phyloP scores from a whole-genome alignment of 1,139 yeast genomes.

The Lodderomyces parapsilosis region DNA sequence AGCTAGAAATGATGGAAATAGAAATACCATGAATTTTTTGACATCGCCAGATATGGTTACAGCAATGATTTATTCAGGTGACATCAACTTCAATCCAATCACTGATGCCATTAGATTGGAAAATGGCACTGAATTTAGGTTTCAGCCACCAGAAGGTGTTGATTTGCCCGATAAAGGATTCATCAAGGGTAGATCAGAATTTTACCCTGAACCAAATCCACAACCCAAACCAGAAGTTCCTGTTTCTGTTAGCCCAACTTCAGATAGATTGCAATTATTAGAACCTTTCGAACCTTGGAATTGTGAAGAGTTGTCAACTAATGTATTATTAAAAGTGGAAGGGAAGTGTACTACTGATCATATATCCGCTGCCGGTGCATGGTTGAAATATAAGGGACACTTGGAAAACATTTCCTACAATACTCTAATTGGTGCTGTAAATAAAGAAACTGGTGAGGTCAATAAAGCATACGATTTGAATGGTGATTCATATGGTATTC shows the following conservation, averaged over 20 bases:
- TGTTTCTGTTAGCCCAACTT: slow-evolving; percentile 73
- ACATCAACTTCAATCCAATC: slow-evolving; percentile 83
- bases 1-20: slow-evolving; percentile 97
- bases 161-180: slow-evolving; percentile 85
- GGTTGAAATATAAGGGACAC: slow-evolving; percentile 98
- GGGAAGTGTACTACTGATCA: slow-evolving; percentile 99
- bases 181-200: slow-evolving; percentile 75
- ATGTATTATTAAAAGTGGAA: slow-evolving; percentile 82
- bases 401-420: slow-evolving; percentile 92
- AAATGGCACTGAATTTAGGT: slow-evolving; percentile 70
- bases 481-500: slow-evolving; percentile 76
- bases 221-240: slow-evolving; percentile 65
- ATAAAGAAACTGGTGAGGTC: slow-evolving; percentile 94
- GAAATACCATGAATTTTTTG: slow-evolving; percentile 93
- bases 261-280: slow-evolving; percentile 71
- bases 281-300: slow-evolving; percentile 89
- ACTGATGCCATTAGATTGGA: slow-evolving; percentile 68
- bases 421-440: slow-evolving; percentile 95
- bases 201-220: slow-evolving; percentile 84
- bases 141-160: slow-evolving; percentile 74
- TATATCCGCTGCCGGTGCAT: slow-evolving; percentile 98
- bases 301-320: slow-evolving; percentile 75
- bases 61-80: slow-evolving; percentile 93
- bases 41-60: slow-evolving; percentile 98
- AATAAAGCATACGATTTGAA: slow-evolving; percentile 87